These are phyloP conservation scores for Nemania abortiva DNA, from an alignment of 2,329 filamentous ascomycete genomes.

Conservation along the genomic window DNA sequence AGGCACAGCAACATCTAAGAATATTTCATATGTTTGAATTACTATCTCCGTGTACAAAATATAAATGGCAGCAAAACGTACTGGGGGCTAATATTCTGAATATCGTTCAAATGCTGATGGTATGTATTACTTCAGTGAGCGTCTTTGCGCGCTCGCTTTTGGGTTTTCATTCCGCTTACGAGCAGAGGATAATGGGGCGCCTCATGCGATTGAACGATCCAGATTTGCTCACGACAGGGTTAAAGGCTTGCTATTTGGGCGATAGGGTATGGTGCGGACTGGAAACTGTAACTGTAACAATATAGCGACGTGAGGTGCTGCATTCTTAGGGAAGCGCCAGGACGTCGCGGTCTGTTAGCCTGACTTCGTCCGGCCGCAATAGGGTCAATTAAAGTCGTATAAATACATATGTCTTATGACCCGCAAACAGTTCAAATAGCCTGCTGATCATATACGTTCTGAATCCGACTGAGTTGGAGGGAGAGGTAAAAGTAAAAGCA, in stretches of 20 bases:
- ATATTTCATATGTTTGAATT: conserved; percentile 8
- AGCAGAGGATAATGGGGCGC: neutral
- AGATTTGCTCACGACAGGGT: conserved; percentile 19
- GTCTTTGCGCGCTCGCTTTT: conserved; percentile 11
- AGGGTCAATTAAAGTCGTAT: neutral
- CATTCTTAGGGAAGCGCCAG: neutral
- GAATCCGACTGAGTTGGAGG: neutral
- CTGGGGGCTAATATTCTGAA: neutral
- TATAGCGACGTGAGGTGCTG: neutral
- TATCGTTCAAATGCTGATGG: conserved; percentile 1
- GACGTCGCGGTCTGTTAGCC: neutral
- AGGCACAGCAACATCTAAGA: conserved; percentile 61
- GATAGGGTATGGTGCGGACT: conserved; percentile 12
- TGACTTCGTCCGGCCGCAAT: neutral
- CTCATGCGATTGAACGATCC: neutral
- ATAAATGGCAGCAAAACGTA: neutral
- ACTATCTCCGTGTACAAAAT: neutral
- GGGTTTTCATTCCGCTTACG: conserved; percentile 8
- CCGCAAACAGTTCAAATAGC: neutral
- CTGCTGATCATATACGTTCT: neutral
- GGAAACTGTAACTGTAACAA: conserved; percentile 34
- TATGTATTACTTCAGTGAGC: neutral
- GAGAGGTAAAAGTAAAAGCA: neutral
- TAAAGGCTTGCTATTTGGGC: conserved; percentile 6
- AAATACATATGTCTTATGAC: neutral